These are phyloP conservation scores for Aleurites moluccanus DNA, from an alignment of 441 rosid species.

Conservation along the genomic window DNA sequence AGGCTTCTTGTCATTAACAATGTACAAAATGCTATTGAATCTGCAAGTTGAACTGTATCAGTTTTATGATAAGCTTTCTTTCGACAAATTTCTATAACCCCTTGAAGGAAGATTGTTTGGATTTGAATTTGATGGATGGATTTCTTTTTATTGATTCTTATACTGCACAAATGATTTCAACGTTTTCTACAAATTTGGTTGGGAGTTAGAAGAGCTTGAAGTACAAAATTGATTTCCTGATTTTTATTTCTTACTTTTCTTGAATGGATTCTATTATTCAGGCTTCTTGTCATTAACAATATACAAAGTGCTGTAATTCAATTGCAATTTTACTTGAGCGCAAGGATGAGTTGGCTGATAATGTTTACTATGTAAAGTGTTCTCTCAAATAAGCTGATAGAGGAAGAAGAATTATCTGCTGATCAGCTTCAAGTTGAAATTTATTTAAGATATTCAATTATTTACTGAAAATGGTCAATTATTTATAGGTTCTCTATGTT, in stretches of 20 bases:
- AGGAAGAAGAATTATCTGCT: constrained; percentile 59
- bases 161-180: constrained; percentile 18
- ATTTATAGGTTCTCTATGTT: background rate
- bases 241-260: background rate
- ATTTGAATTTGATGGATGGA: background rate
- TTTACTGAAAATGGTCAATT: no score
- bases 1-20: constrained; percentile 13
- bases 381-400: constrained; percentile 54
- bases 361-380: constrained; percentile 38
- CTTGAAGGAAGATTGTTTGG: constrained; percentile 59
- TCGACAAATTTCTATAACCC: constrained; percentile 85
- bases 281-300: constrained; percentile 13
- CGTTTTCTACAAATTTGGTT: constrained; percentile 90
- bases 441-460: constrained; percentile 10
- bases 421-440: constrained; percentile 76
- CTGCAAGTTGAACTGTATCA: background rate
- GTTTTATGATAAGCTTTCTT: constrained; percentile 18
- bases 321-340: background rate
- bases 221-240: constrained; percentile 41
- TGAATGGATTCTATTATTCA: background rate
- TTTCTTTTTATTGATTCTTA: background rate
- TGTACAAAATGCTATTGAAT: background rate
- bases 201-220: constrained; percentile 86
- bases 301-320: background rate
- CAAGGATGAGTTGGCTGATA: constrained; percentile 12